Evolutionary conservation across 2,329 filamentous ascomycete genomes (phyloP).

Genomic region (Stachybotrys echinatus): DNA sequence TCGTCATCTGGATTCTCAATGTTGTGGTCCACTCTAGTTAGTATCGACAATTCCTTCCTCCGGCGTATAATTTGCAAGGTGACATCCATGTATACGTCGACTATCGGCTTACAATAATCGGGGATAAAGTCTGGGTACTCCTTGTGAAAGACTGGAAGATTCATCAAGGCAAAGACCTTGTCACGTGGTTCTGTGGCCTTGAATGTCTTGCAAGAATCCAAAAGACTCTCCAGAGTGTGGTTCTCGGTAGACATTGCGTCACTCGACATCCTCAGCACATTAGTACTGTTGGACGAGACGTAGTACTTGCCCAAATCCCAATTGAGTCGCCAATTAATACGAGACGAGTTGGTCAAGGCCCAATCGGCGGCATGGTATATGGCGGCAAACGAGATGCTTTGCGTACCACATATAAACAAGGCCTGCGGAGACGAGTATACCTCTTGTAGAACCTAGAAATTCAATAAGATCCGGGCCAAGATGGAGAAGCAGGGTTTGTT

Average conservation of each 20-base stretch:
- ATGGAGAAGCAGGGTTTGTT: not conserved
- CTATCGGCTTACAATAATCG: not conserved
- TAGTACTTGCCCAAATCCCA: not conserved
- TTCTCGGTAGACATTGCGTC: not conserved
- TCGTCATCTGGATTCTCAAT: not conserved
- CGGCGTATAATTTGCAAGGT: not conserved
- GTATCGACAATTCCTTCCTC: not conserved
- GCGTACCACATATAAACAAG: not conserved
- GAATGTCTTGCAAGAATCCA: not conserved
- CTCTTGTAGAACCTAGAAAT: not conserved
- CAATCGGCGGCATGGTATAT: not conserved
- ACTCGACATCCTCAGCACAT: not conserved
- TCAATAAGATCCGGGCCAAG: not conserved
- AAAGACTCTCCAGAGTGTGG: not conserved
- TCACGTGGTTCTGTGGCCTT: not conserved
- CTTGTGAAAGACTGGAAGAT: not conserved
- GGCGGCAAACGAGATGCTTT: not conserved
- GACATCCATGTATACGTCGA: not conserved
- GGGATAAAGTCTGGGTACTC: not conserved
- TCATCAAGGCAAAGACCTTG: slow-evolving; percentile 1
- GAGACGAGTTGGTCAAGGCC: not conserved
- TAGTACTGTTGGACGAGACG: not conserved
- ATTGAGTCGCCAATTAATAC: not conserved
- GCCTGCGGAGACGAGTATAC: not conserved
- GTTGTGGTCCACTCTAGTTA: not conserved